A percentile compares a stretch with the other conserved stretches of the same genome.
Conservation (phyloP, 2,329 filamentous ascomycete genomes). For the Pestalotiopsis fici region DNA sequence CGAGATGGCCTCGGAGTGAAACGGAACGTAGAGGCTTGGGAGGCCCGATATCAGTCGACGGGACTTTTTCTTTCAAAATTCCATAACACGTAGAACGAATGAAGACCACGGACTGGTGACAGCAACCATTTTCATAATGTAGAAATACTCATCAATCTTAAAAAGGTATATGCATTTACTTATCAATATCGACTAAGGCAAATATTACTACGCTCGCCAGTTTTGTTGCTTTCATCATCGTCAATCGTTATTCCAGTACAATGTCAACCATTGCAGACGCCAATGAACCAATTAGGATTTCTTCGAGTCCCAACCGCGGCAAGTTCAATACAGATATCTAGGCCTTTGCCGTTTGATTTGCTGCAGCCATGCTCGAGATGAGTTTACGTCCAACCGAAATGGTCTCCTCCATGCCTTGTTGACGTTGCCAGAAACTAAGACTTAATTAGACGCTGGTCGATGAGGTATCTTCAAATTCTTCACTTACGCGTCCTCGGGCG, state of each 20-base stretch:
- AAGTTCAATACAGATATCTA: background rate
- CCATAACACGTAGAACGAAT: too few species aligned
- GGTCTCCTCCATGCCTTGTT: conserved; percentile 58
- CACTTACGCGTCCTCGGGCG: conserved; percentile 52
- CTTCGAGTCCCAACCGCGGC: background rate
- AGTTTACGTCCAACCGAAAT: conserved; percentile 56
- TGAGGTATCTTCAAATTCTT: background rate
- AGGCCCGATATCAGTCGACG: too few species aligned
- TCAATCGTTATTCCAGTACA: background rate
- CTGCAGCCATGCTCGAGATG: conserved; percentile 43
- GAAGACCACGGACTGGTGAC: too few species aligned
- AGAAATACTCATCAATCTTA: too few species aligned
- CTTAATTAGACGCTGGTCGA: conserved; percentile 18
- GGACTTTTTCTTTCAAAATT: too few species aligned
- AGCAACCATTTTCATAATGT: too few species aligned
- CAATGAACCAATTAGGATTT: background rate
- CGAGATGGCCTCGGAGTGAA: background rate
- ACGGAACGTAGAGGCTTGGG: too few species aligned
- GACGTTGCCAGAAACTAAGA: conserved; percentile 62
- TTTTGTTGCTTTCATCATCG: background rate
- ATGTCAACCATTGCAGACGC: background rate
- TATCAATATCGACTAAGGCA: background rate
- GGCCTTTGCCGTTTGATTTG: conserved; percentile 9
- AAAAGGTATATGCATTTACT: background rate
- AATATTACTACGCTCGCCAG: background rate